These are phyloP conservation scores for Starmera dryadoides DNA, from an alignment of 805 yeast genomes.

Conservation along the genomic window DNA sequence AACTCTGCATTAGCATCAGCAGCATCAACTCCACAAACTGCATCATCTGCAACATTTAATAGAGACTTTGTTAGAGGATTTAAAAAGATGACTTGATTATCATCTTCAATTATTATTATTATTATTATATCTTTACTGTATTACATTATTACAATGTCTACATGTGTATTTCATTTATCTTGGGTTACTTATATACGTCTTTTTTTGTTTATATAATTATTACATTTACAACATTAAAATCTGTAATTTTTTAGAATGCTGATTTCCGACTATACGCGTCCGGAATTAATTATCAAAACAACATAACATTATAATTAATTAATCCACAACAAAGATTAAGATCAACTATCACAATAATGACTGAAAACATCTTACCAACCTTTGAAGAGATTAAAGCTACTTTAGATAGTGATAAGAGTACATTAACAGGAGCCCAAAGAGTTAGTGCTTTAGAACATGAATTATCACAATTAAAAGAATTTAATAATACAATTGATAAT, in stretches of 20 bases:
- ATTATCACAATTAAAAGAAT: constrained; percentile 12
- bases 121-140: background rate
- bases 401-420: background rate
- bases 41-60: too few species aligned
- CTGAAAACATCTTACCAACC: background rate
- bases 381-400: background rate
- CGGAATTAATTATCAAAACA: background rate
- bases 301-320: too few species aligned
- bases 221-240: too few species aligned
- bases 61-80: background rate
- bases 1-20: too few species aligned
- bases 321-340: too few species aligned
- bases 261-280: background rate
- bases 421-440: constrained; percentile 9
- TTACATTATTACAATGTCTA: too few species aligned
- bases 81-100: background rate
- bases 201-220: too few species aligned
- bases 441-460: constrained; percentile 16
- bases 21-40: too few species aligned
- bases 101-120: background rate
- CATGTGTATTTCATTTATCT: too few species aligned
- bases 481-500: constrained; percentile 13
- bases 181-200: too few species aligned
- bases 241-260: too few species aligned
- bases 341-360: background rate